Evolutionary conservation across 1,139 yeast species (phyloP).

Genomic region (Saccharomyces hybrid): DNA sequence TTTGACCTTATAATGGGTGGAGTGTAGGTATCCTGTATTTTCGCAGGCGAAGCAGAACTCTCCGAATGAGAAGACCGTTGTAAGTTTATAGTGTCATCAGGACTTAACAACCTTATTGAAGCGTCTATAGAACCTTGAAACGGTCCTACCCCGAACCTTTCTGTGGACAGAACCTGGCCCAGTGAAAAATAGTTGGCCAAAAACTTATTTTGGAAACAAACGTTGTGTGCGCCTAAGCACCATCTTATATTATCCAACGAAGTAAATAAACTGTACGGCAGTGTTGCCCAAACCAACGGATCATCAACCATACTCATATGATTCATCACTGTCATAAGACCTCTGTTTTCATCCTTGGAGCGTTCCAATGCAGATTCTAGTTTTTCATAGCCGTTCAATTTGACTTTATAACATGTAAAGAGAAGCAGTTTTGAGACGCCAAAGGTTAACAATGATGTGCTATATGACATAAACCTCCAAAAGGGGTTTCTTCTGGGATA

Average conservation of each 20-base stretch:
- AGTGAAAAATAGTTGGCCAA: slow-evolving; percentile 64
- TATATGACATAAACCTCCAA: slow-evolving; percentile 65
- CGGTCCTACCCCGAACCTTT: slow-evolving; percentile 85
- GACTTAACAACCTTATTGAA: slow-evolving; percentile 68
- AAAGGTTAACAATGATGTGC: slow-evolving; percentile 63
- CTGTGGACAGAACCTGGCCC: slow-evolving; percentile 81
- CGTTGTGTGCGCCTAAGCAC: slow-evolving; percentile 91
- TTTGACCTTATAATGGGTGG: slow-evolving; percentile 49
- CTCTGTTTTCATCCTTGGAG: slow-evolving; percentile 61
- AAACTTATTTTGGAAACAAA: slow-evolving; percentile 61
- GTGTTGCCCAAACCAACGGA: slow-evolving; percentile 80
- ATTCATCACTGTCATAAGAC: slow-evolving; percentile 84
- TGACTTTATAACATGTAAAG: slow-evolving; percentile 54
- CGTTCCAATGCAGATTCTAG: slow-evolving; percentile 55
- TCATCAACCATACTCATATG: slow-evolving; percentile 94
- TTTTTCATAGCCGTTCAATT: slow-evolving; percentile 52
- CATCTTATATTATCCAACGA: slow-evolving; percentile 71
- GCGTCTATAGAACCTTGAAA: slow-evolving; percentile 90
- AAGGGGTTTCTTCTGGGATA: slow-evolving; percentile 52
- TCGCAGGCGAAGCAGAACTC: background rate
- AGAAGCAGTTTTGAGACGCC: slow-evolving; percentile 57
- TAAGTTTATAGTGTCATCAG: slow-evolving; percentile 7
- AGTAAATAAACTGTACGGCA: slow-evolving; percentile 63
- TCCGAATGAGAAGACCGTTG: background rate
- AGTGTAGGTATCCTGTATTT: slow-evolving; percentile 25